phyloP scores from a whole-genome alignment of 805 yeast genomes.

The Ogataea angusta region DNA sequence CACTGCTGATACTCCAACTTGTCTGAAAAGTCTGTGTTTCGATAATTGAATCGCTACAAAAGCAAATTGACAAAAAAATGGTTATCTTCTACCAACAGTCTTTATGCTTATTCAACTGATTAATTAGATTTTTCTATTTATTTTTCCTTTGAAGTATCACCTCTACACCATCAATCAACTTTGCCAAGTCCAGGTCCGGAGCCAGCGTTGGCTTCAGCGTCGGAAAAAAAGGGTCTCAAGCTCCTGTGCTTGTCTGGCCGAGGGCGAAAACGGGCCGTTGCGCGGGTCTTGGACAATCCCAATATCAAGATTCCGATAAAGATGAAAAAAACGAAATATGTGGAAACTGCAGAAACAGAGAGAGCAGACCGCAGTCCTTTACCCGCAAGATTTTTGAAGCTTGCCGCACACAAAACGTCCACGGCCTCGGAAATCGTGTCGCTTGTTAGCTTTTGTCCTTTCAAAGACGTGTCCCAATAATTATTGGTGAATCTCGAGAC shows the following conservation, averaged over 20 bases:
- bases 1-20: slow-evolving; percentile 1
- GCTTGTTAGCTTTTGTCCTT: slow-evolving; percentile 12
- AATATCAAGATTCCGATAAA: slow-evolving; percentile 6
- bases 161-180: slow-evolving; percentile 6
- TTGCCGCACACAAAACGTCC: slow-evolving; percentile 12
- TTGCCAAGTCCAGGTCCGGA: slow-evolving; percentile 5
- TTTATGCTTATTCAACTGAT: neutral
- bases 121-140: neutral
- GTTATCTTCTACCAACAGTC: too few species aligned
- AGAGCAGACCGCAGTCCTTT: slow-evolving; percentile 9
- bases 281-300: neutral
- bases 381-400: slow-evolving; percentile 7
- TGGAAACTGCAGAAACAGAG: slow-evolving; percentile 6
- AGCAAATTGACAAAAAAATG: neutral
- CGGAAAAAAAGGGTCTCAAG: slow-evolving; percentile 6
- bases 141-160: neutral
- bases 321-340: slow-evolving; percentile 9
- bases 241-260: slow-evolving; percentile 1
- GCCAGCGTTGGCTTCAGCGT: slow-evolving; percentile 6
- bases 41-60: too few species aligned
- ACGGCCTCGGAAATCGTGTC: slow-evolving; percentile 9
- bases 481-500: slow-evolving; percentile 37
- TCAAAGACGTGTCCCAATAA: slow-evolving; percentile 22
- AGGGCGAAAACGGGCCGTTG: neutral
- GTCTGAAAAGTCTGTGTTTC: too few species aligned